phyloP scores from a whole-genome alignment of 495 filamentous ascomycete genomes.

The Copromyces sp. region DNA sequence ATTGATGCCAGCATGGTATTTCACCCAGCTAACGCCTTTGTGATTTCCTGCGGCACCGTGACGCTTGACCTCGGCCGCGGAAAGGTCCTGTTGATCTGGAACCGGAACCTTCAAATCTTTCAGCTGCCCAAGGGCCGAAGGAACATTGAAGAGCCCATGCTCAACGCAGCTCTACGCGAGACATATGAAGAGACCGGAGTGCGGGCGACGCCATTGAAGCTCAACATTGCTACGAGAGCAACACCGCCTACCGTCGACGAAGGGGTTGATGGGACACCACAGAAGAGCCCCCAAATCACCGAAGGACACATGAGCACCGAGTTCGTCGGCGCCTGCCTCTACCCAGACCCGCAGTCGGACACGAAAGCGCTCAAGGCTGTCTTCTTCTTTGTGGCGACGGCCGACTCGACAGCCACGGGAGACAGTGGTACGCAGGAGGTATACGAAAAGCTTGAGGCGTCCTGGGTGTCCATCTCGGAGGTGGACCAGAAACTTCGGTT shows the following conservation, averaged over 20 bases:
- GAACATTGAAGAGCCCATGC: slow-evolving; percentile 33
- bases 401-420: slow-evolving; percentile 14
- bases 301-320: slow-evolving; percentile 18
- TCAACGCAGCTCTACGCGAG: slow-evolving; percentile 33
- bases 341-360: slow-evolving; percentile 23
- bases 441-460: slow-evolving; percentile 17
- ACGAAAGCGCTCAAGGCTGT: slow-evolving; percentile 18
- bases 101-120: slow-evolving; percentile 32
- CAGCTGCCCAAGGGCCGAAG: slow-evolving; percentile 39
- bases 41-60: slow-evolving; percentile 37
- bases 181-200: slow-evolving; percentile 37
- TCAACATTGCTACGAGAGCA: slow-evolving; percentile 28
- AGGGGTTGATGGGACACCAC: background rate
- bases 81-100: slow-evolving; percentile 31
- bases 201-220: slow-evolving; percentile 23
- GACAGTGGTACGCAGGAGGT: slow-evolving; percentile 18
- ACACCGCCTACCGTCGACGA: slow-evolving; percentile 8
- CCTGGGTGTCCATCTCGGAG: slow-evolving; percentile 18
- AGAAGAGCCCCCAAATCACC: slow-evolving; percentile 16
- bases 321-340: slow-evolving; percentile 17
- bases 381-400: slow-evolving; percentile 22
- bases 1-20: slow-evolving; percentile 23
- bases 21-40: slow-evolving; percentile 26
- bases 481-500: slow-evolving; percentile 16
- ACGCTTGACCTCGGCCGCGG: slow-evolving; percentile 27